Evolutionary conservation across 2,329 filamentous ascomycete species (phyloP), one percentile per base, ranked within the genome.

Genomic region (Scytalidium sp.): DNA sequence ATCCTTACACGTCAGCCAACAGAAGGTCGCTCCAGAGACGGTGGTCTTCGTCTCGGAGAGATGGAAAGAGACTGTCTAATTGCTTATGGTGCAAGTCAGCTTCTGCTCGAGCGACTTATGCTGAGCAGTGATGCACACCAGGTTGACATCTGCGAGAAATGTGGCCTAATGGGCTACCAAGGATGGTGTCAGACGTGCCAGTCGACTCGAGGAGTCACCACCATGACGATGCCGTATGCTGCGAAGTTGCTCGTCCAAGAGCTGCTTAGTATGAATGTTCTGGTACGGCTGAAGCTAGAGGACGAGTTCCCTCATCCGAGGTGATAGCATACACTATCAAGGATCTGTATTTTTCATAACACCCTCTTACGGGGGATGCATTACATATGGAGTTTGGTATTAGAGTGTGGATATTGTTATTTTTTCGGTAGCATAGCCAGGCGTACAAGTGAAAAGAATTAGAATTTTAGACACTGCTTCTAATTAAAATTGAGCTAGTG

Each of bases 51-150:
- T 67, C 75, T 99, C 42, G 94, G 95, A 65, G 94, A 99, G 73
- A 99, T 99, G 95, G 94, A 99, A 68, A 90, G 94, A 60, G 94
- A 99, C 75, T 99, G 94, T 71, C 69, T 99, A 55, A 97, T 99
- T 60, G 94, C 94, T 9, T 99, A 99, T 67, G 94, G 94, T 50
- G 94, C 94, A 8, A 91, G 85, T 47, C 94, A 99, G 70, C 78
- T 99, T 29, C 77, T 99, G 25, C 78, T 97, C 3, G 94, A 99
- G 71, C 84, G 94, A 32, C 75, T 99, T 52, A 99, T 99, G 95
- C 81, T 96, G 54, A 92, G 87, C 55, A 95, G 89, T 1, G 94
- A 99, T 71, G 90, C 87, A 10, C 90, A 94, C 56, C 79, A 88
- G 58, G 88, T 97, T 44, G 94, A 99, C 67, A 88, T 99, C 49